A percentile compares a stretch with the other conserved stretches of the same genome.
These are phyloP conservation scores for Echites panduratus DNA, from an alignment of 257 asterid species.

Conservation along the genomic window DNA sequence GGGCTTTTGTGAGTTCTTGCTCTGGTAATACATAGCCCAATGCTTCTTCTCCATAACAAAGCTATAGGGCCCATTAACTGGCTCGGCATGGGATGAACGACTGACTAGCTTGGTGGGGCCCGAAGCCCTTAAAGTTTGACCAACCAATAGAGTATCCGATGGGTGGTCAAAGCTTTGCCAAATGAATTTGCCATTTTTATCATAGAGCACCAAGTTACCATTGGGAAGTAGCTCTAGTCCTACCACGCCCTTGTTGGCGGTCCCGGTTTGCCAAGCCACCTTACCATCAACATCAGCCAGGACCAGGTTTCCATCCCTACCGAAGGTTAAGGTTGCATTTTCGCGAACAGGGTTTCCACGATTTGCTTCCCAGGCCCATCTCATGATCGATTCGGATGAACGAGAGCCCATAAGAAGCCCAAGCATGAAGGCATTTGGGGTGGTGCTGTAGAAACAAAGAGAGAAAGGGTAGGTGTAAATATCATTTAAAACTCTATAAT, in stretches of 20 bases:
- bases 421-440: slow-evolving; percentile 26
- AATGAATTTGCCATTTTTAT: slow-evolving; percentile 13
- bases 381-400: slow-evolving; percentile 19
- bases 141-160: slow-evolving; percentile 27
- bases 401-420: slow-evolving; percentile 31
- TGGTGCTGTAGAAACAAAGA: slow-evolving; percentile 26
- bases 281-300: slow-evolving; percentile 22
- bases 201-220: slow-evolving; percentile 29
- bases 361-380: slow-evolving; percentile 36
- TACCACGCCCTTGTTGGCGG: slow-evolving; percentile 19
- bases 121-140: slow-evolving; percentile 19
- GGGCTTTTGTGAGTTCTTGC: slow-evolving; percentile 5
- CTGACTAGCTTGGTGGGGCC: slow-evolving; percentile 27
- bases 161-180: slow-evolving; percentile 34
- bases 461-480: slow-evolving; percentile 18
- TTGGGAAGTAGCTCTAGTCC: slow-evolving; percentile 19
- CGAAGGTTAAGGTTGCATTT: slow-evolving; percentile 27
- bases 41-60: slow-evolving; percentile 16
- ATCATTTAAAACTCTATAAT: slow-evolving; percentile 7
- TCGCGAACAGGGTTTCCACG: slow-evolving; percentile 20
- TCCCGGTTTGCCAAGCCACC: slow-evolving; percentile 26
- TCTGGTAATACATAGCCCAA: slow-evolving; percentile 22
- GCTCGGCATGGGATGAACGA: slow-evolving; percentile 15
- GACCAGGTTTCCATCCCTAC: slow-evolving; percentile 26
- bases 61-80: slow-evolving; percentile 23